phyloP scores from a whole-genome alignment of 2,329 filamentous ascomycete genomes.

The Ophiostoma piceae region DNA sequence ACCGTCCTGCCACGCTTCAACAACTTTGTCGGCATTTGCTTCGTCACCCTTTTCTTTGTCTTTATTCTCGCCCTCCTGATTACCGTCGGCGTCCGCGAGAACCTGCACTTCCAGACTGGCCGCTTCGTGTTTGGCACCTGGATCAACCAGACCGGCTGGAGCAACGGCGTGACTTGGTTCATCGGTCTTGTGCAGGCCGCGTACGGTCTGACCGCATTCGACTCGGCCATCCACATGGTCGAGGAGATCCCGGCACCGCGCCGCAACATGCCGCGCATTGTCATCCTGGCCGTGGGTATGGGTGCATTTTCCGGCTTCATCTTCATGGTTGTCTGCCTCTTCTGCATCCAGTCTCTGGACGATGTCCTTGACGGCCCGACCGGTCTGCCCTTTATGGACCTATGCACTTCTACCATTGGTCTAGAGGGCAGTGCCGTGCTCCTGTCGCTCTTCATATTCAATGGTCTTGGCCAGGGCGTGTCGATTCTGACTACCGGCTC shows the following conservation, averaged over 20 bases:
- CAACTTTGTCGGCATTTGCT: conserved; percentile 49
- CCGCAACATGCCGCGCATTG: conserved; percentile 33
- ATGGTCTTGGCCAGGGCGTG: conserved; percentile 36
- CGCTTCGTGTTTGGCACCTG: conserved; percentile 34
- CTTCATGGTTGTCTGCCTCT: conserved; percentile 29
- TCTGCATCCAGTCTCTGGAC: conserved; percentile 23
- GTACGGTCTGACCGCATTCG: conserved; percentile 32
- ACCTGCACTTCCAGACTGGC: conserved; percentile 29
- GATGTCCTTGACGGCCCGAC: conserved; percentile 33
- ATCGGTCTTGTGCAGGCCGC: conserved; percentile 36
- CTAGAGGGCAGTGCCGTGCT: conserved; percentile 35
- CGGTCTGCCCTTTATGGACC: conserved; percentile 43
- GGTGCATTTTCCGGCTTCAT: conserved; percentile 34
- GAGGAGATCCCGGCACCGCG: conserved; percentile 36
- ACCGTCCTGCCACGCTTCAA: conserved; percentile 48
- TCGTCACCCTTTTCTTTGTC: conserved; percentile 34
- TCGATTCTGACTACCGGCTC: conserved; percentile 36
- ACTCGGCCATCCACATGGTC: conserved; percentile 37
- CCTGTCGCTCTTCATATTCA: conserved; percentile 43
- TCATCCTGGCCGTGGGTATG: conserved; percentile 34
- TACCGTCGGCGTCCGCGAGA: conserved; percentile 23
- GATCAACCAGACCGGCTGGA: conserved; percentile 35
- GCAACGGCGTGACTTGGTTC: conserved; percentile 32
- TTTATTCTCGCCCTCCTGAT: conserved; percentile 33
- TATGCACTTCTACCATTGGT: conserved; percentile 40